Evolutionary conservation across 768 basidiomycete genomes (phyloP), one percentile per base, ranked within the genome.

Genomic region (Leccinum aurantiacum): DNA sequence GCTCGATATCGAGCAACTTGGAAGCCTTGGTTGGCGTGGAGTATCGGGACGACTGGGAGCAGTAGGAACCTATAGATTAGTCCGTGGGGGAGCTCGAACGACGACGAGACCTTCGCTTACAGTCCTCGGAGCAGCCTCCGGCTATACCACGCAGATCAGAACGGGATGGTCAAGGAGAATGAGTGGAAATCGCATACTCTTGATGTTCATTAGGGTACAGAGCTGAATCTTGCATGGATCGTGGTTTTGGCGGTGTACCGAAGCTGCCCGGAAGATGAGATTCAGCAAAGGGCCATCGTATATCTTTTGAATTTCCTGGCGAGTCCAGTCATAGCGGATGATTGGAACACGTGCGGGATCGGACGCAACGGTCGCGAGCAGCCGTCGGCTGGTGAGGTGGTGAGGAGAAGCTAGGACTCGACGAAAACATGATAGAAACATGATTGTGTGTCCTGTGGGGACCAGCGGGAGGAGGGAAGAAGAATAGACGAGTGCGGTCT

Each of bases 171-270:
- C 13, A 53, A 52, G 69, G 62, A 67, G 65, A 71, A 71, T 73
- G 56, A 66, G 65, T 59, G 67, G 57, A 52, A 48, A 52, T 60
- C n/a, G 37, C 89, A 65, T 74, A 92, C 94, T 94, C 77, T 98
- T 98, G 76, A 98, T 98, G 73, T 98, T 98, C 90, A 98, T 94
- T 31, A 98, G 82, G 4, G 96, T 98, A 68, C 95, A 98, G 33
- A 98, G 82, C 76, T 98, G 96, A 31, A 98, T 86, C 79, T 97
- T 93, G 66, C 76, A 82, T 33, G 95, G 88, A 76, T 95, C 90
- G 65, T 97, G 93, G 73, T 90, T 80, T 69, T 88, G 82, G 64
- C 95, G 81, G 74, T 98, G 96, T 11, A 95, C 83, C 3, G 84
- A 74, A 14, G 94, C 91, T 37, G 96, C 89, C 54, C 86, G 84